Percentiles rank a stretch among this genome's conserved stretches.
phyloP scores from a whole-genome alignment of 1,284 basidiomycete species.

The Fomes fomentarius region DNA sequence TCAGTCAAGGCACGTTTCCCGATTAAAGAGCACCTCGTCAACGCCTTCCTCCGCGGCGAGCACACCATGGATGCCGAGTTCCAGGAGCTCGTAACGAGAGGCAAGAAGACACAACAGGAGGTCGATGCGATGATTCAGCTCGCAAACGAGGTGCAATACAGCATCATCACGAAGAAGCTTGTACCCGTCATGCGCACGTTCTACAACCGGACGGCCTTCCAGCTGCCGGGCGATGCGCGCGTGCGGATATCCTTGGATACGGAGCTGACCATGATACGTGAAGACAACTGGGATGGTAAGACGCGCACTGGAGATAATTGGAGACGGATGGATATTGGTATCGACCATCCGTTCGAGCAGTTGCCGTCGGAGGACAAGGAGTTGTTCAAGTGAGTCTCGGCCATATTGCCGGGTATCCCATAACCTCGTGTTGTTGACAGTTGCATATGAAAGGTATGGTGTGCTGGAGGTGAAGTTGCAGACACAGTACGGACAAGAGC shows the following conservation, averaged over 20 bases:
- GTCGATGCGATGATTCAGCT: slow-evolving; percentile 96
- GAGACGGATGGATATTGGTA: slow-evolving; percentile 93
- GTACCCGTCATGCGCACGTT: slow-evolving; percentile 96
- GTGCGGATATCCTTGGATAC: slow-evolving; percentile 99
- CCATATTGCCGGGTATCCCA: neutral
- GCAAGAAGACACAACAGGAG: slow-evolving; percentile 94
- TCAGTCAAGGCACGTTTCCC: slow-evolving; percentile 98
- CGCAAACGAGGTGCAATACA: slow-evolving; percentile 95
- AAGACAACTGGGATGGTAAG: slow-evolving; percentile 95
- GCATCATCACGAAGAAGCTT: slow-evolving; percentile 83
- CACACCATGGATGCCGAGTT: slow-evolving; percentile 96
- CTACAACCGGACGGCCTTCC: slow-evolving; percentile 99
- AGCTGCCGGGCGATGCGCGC: slow-evolving; percentile 96
- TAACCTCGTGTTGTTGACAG: neutral
- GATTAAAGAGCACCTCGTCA: slow-evolving; percentile 94
- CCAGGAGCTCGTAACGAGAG: slow-evolving; percentile 85
- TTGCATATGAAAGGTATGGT: slow-evolving; percentile 57
- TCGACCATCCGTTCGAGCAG: slow-evolving; percentile 89
- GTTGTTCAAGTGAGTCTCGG: slow-evolving; percentile 77
- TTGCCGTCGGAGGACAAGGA: slow-evolving; percentile 84
- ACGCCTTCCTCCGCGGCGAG: slow-evolving; percentile 88
- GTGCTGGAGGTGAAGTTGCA: slow-evolving; percentile 98
- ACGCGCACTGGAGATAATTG: slow-evolving; percentile 86
- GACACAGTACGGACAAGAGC: slow-evolving; percentile 95
- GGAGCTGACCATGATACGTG: slow-evolving; percentile 91